These are phyloP conservation scores for Pythium sp. DNA, from an alignment of 352 stramenopile genomes.

Conservation along the genomic window DNA sequence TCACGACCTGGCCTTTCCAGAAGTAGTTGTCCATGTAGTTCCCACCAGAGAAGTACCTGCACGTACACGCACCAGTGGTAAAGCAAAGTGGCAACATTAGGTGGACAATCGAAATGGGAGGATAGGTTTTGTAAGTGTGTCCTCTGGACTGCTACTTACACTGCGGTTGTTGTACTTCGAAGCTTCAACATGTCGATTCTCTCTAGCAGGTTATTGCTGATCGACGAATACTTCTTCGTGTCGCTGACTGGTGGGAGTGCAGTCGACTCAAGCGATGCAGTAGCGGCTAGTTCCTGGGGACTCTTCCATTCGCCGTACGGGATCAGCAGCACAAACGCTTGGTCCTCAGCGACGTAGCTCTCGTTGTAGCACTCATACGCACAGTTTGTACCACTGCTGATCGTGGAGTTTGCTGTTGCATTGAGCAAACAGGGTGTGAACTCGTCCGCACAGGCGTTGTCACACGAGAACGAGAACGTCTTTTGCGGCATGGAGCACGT, in stretches of 20 bases:
- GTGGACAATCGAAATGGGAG: no score
- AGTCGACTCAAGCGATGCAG: background rate
- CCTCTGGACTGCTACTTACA: background rate
- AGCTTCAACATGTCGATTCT: background rate
- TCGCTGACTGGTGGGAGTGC: background rate
- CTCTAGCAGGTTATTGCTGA: background rate
- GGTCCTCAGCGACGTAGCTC: background rate
- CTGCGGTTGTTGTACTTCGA: background rate
- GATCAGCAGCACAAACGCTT: background rate
- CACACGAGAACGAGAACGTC: conserved; percentile 4
- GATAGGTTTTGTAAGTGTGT: background rate
- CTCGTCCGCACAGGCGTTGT: background rate
- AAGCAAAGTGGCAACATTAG: background rate
- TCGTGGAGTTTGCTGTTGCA: background rate
- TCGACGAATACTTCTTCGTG: background rate
- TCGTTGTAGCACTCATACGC: background rate
- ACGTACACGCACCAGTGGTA: background rate
- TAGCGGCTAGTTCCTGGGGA: background rate
- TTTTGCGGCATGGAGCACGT: background rate
- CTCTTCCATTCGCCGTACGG: background rate
- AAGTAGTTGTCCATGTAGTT: background rate
- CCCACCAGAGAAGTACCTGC: background rate
- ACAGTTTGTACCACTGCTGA: background rate
- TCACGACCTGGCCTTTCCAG: conserved; percentile 1
- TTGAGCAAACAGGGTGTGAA: conserved; percentile 4